Base-by-base conservation (phyloP, 148 eudicot species). In the Fallopia convolvulus region DNA sequence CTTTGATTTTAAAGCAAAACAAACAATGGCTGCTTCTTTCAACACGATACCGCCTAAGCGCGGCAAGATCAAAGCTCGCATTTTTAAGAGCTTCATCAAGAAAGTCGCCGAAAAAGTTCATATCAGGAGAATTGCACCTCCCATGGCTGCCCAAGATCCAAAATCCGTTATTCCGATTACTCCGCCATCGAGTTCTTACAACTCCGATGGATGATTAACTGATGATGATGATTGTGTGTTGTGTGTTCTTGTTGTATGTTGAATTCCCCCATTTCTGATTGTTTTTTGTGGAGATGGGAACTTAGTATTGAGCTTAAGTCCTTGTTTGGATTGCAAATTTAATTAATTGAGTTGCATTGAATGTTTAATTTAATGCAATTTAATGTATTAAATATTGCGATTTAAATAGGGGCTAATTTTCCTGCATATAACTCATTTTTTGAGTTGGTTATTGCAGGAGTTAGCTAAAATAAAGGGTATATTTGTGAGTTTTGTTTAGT, bases 371-470 rank as follows among this genome's bases (percentile, higher is more conserved):
- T 26, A 26, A 26, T 26, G 30, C 30, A 26, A 26, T 26, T 26
- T 26, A 26, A 26, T 26, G 30, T 26, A 26, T 26, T 26, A 26
- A 26, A 26, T 26, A 26, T 26, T 26, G 30, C 30, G 30, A 26
- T 26, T 26, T 26, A 26, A 26, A 1, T 1, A 26, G 30, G 30
- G 30, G 30, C 30, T 26, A 26, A 26, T 26, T 20, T 5, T 52
- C 15, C 30, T 53, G 15, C 15, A 12, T 53, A 40, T 72, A 72
- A 72, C 75, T 72, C 75, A 20, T 72, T 40, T 39, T 72, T 72
- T 20, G 75, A 42, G 75, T 72, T 72, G 42, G 75, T 72, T 72
- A 41, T 41, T 72, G 75, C 49, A 44, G 53, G 75, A 72, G 15
- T 40, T 72, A 8, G 47, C 9, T 44, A 44, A 44, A 42, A 42